Evolutionary conservation across 352 stramenopile genomes (phyloP), one percentile per base, ranked within the genome.

Genomic region (Phytophthora hibernalis): DNA sequence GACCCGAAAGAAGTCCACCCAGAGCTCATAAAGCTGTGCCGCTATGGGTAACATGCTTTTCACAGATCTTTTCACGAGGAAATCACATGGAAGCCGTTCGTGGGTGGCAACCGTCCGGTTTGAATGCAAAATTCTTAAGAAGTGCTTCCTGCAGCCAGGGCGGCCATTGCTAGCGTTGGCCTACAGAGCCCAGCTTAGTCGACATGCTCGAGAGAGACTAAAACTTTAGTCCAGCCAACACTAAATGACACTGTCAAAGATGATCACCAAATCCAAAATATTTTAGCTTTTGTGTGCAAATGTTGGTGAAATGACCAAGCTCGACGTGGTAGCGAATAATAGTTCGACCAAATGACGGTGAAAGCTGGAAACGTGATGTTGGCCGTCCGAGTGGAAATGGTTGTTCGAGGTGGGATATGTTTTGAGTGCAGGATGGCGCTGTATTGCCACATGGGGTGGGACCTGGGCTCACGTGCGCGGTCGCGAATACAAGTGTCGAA

Each of bases 391-490:
- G 45, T 38, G 45, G 22, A 37, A 52, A 18, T 35, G 24, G 45
- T 28, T 52, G 45, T 28, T 52, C 45, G 22, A 38, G 22, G 6
- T 12, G 24, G 12, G 31, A 37, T 37, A 3, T 8, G 31, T 37
- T 37, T 37, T 35, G 45, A 35, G 38, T 12, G 11, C 22, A 33
- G 13, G 5, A 26, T 20, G 18, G 21, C 45, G 45, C 45, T 15
- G 45, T 8, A 52, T 52, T 52, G 24, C 21, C 45, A 52, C 45
- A 20, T 28, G 24, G 24, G 24, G 24, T 49, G 43, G 43, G 43
- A 22, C 11, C 7, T n/a, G 43, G 43, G 43, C 20, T 22, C 12
- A 30, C 43, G 43, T 31, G 21, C 20, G 8, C 43, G n/a, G 18
- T 31, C 24, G 8, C 43, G 12, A 49, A 35, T 37, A 2, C 45